phyloP scores from a whole-genome alignment of 108 stramenopile species.

The Craspedostauros australis region DNA sequence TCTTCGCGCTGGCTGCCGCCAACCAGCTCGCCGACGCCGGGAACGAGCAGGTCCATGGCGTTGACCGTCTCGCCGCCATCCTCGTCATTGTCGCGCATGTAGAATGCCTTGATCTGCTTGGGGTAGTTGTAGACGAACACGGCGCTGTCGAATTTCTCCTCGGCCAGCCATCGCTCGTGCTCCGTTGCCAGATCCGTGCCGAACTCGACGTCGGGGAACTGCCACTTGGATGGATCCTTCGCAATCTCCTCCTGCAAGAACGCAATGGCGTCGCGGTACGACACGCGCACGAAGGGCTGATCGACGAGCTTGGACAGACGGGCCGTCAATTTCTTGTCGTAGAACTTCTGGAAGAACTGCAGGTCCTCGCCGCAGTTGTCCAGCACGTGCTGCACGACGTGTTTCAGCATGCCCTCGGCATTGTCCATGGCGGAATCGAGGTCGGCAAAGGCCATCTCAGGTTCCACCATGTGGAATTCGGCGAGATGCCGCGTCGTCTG shows the following conservation, averaged over 20 bases:
- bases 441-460: slow-evolving; percentile 98
- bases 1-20: slow-evolving; percentile 97
- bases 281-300: slow-evolving; percentile 80
- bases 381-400: slow-evolving; percentile 70
- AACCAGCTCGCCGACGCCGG: slow-evolving; percentile 98
- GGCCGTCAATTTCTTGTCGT: slow-evolving; percentile 77
- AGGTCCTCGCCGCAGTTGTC: slow-evolving; percentile 85
- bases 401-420: slow-evolving; percentile 94
- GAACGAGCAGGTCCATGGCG: slow-evolving; percentile 98
- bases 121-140: slow-evolving; percentile 99
- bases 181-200: slow-evolving; percentile 97
- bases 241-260: slow-evolving; percentile 92
- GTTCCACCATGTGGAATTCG: slow-evolving; percentile 98
- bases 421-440: slow-evolving; percentile 92
- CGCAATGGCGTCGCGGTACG: slow-evolving; percentile 88
- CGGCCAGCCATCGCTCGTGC: slow-evolving; percentile 96
- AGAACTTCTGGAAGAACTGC: slow-evolving; percentile 88
- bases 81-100: slow-evolving; percentile 97
- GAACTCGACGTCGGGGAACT: slow-evolving; percentile 95
- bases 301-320: slow-evolving; percentile 71
- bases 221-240: slow-evolving; percentile 94
- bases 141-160: slow-evolving; percentile 83
- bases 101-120: slow-evolving; percentile 96
- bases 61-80: slow-evolving; percentile 95
- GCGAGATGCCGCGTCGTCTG: slow-evolving; percentile 97